phyloP scores from a whole-genome alignment of 768 basidiomycete species.

The Amanita jacksonii region DNA sequence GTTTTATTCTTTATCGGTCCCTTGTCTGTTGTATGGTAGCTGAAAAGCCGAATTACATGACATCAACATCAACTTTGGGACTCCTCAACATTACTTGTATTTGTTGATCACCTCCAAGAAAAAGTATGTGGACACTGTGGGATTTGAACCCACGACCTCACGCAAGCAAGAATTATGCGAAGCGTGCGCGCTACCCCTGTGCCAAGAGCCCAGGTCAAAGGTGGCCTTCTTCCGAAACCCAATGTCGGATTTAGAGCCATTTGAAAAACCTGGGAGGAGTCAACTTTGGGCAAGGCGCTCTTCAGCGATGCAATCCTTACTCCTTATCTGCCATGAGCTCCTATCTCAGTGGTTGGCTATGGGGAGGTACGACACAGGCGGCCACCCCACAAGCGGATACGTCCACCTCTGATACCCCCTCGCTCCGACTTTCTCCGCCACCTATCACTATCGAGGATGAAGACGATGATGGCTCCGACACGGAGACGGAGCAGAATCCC shows the following conservation, averaged over 20 bases:
- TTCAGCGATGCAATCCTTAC: background rate
- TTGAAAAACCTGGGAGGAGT: no score
- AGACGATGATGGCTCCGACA: conserved; percentile 26
- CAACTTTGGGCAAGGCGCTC: background rate
- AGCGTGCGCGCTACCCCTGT: conserved; percentile 56
- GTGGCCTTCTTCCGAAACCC: no score
- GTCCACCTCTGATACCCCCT: background rate
- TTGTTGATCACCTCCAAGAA: no score
- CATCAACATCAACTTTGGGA: no score
- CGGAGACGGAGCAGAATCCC: conserved; percentile 23
- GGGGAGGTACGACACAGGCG: conserved; percentile 23
- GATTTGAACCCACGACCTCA: conserved; percentile 53
- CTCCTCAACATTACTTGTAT: no score
- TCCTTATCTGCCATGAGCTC: conserved; percentile 35
- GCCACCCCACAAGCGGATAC: conserved; percentile 8
- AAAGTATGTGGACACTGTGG: conserved; percentile 34
- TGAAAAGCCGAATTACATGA: no score
- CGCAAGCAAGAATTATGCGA: conserved; percentile 35
- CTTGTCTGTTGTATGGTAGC: no score
- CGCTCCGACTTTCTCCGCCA: conserved; percentile 27
- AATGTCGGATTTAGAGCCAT: no score
- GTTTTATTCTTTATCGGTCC: no score
- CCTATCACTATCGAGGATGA: conserved; percentile 35
- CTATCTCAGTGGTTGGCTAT: conserved; percentile 53
- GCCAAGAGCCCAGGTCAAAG: conserved; percentile 35